A percentile compares a stretch with the other conserved stretches of the same genome.
Conservation (phyloP, 179 eudicot species). For the Camellia oleifera region DNA sequence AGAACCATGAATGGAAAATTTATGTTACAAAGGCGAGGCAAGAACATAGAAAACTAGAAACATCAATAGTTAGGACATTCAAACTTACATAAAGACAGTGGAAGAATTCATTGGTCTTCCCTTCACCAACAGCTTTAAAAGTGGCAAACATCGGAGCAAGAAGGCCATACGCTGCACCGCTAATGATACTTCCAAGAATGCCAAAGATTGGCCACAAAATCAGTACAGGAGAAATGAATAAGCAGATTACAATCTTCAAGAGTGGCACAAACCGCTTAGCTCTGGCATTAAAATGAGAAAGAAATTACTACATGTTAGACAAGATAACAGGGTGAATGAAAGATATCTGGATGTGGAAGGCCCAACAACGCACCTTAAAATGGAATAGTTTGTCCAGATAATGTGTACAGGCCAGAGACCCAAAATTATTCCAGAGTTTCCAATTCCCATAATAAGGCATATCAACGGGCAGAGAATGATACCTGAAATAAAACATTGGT, state of each 20-base stretch:
- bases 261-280: slow-evolving; percentile 77
- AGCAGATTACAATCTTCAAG: slow-evolving; percentile 67
- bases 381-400: slow-evolving; percentile 61
- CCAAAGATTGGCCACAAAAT: slow-evolving; percentile 65
- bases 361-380: slow-evolving; percentile 49
- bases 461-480: slow-evolving; percentile 64
- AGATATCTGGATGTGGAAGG: background rate
- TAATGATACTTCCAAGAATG: slow-evolving; percentile 53
- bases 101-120: slow-evolving; percentile 56
- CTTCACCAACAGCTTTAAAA: slow-evolving; percentile 78
- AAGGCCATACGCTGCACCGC: slow-evolving; percentile 78
- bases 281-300: slow-evolving; percentile 38
- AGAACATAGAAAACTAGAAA: slow-evolving; percentile 1
- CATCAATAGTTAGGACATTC: background rate
- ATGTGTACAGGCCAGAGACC: slow-evolving; percentile 88
- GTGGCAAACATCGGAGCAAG: slow-evolving; percentile 88
- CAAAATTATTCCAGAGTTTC: slow-evolving; percentile 60
- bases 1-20: slow-evolving; percentile 8
- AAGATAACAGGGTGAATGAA: background rate
- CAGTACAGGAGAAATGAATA: slow-evolving; percentile 38
- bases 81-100: slow-evolving; percentile 70
- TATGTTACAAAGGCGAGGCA: slow-evolving; percentile 5
- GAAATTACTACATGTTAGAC: background rate
- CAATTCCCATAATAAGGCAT: slow-evolving; percentile 56
- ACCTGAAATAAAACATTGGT: slow-evolving; percentile 49